A percentile compares a stretch with the other conserved stretches of the same genome.
phyloP scores from a whole-genome alignment of 1,139 yeast species.

The Suhomyces wounanorum region DNA sequence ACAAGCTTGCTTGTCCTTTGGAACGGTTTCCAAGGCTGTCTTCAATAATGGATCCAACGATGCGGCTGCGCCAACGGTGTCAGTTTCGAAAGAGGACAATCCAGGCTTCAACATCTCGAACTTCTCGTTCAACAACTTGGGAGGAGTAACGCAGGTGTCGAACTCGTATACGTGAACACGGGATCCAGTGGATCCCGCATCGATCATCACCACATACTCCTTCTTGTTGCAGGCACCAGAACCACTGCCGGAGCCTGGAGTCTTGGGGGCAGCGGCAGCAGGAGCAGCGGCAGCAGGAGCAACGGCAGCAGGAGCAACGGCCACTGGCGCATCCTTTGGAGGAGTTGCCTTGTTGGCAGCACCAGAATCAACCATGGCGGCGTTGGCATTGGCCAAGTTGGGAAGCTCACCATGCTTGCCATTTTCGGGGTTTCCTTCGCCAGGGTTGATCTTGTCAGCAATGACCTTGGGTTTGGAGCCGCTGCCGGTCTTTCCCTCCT shows the following conservation, averaged over 20 bases:
- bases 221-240: conserved; percentile 30
- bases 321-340: not conserved
- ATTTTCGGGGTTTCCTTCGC: not conserved
- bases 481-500: conserved; percentile 13
- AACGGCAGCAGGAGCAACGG: conserved; percentile 10
- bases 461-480: conserved; percentile 20
- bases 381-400: not conserved
- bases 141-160: conserved; percentile 82
- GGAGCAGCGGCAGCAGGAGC: not conserved
- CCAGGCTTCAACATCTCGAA: conserved; percentile 95
- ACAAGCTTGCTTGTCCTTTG: conserved; percentile 69
- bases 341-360: not conserved
- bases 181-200: conserved; percentile 97
- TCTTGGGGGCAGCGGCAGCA: conserved; percentile 5
- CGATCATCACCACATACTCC: conserved; percentile 78
- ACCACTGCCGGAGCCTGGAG: not conserved
- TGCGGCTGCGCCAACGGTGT: conserved; percentile 79
- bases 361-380: not conserved
- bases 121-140: conserved; percentile 71
- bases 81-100: conserved; percentile 79
- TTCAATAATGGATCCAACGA: conserved; percentile 82
- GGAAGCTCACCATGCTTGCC: not conserved
- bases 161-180: conserved; percentile 92
- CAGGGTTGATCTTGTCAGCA: conserved; percentile 26
- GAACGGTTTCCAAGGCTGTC: conserved; percentile 73